Percentiles rank a stretch among this genome's conserved stretches.
phyloP scores from a whole-genome alignment of 352 stramenopile species.

The Globisporangium perplexum region DNA sequence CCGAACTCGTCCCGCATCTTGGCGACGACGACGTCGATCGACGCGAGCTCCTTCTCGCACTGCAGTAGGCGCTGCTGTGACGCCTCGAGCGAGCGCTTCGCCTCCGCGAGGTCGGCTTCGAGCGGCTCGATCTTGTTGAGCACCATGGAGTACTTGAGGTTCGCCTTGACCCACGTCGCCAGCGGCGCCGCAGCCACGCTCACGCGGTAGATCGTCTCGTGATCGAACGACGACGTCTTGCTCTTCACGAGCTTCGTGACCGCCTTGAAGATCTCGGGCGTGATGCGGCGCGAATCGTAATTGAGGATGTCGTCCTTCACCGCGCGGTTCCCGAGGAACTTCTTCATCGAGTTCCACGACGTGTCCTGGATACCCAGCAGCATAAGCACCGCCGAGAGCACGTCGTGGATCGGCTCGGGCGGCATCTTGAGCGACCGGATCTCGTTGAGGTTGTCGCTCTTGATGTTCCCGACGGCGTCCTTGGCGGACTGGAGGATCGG shows the following conservation, averaged over 20 bases:
- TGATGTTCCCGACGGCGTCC: slow-evolving; percentile 91
- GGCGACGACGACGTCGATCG: slow-evolving; percentile 86
- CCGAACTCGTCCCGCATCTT: slow-evolving; percentile 92
- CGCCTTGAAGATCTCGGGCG: slow-evolving; percentile 84
- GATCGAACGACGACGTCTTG: slow-evolving; percentile 92
- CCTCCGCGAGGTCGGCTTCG: slow-evolving; percentile 87
- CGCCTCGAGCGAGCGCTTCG: slow-evolving; percentile 81
- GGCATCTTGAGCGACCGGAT: slow-evolving; percentile 95
- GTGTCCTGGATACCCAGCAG: slow-evolving; percentile 94
- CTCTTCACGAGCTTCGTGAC: slow-evolving; percentile 92
- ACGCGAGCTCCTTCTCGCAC: slow-evolving; percentile 89
- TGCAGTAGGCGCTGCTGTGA: slow-evolving; percentile 83
- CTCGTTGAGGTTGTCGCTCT: slow-evolving; percentile 95
- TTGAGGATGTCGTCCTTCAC: slow-evolving; percentile 97
- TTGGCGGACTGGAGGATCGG: slow-evolving; percentile 90
- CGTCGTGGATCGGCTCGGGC: slow-evolving; percentile 92
- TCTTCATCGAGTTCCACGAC: slow-evolving; percentile 96
- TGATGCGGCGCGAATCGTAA: slow-evolving; percentile 92
- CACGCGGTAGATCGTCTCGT: slow-evolving; percentile 92
- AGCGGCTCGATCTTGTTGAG: slow-evolving; percentile 95
- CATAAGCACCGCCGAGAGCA: slow-evolving; percentile 94
- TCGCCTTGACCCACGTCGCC: slow-evolving; percentile 94
- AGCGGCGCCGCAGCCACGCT: slow-evolving; percentile 92
- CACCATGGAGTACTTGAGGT: slow-evolving; percentile 94
- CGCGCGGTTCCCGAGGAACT: slow-evolving; percentile 92